Percentiles rank a stretch among this genome's conserved stretches.
Evolutionary conservation across 163 green algal genomes (phyloP).

Genomic region (Coccomyxa subellipsoidea): DNA sequence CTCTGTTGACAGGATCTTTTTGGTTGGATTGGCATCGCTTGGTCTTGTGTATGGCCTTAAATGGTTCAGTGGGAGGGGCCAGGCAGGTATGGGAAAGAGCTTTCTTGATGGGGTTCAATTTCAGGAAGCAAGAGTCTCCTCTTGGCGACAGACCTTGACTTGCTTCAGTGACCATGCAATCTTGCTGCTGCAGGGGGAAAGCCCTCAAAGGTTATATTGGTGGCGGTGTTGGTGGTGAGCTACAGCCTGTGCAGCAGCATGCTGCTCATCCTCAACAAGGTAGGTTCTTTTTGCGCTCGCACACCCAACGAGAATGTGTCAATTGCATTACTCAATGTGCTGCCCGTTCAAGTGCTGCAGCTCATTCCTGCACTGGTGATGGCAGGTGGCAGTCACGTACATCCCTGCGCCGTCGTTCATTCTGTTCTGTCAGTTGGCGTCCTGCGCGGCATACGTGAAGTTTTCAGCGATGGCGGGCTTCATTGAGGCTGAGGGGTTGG

Average conservation of each 20-base stretch:
- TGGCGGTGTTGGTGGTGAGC: constrained; percentile 27
- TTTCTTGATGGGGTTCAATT: neutral
- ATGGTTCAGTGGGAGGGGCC: neutral
- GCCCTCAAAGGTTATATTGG: neutral
- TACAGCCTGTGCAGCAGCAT: constrained; percentile 62
- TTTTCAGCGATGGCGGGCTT: neutral
- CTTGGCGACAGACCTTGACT: too few relatives aligned
- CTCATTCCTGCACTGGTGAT: neutral
- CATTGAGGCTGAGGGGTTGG: neutral
- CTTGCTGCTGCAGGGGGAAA: neutral
- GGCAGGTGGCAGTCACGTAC: constrained; percentile 43
- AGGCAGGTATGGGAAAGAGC: neutral
- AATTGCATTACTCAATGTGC: neutral
- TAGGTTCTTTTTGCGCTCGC: constrained; percentile 12
- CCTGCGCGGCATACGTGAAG: constrained; percentile 30
- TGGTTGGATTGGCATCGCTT: neutral
- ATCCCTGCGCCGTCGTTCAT: constrained; percentile 58
- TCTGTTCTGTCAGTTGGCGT: constrained; percentile 56
- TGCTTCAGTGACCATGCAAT: neutral
- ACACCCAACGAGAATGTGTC: too few relatives aligned
- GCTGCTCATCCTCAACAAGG: constrained; percentile 76
- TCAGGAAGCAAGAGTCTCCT: too few relatives aligned
- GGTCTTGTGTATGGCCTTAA: neutral
- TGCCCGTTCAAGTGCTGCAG: neutral
- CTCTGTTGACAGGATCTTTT: neutral